A percentile compares a stretch with the other conserved stretches of the same genome.
These are phyloP conservation scores for Catenaria anguillulae DNA, from an alignment of 371 early-diverging fungal species.

Conservation along the genomic window DNA sequence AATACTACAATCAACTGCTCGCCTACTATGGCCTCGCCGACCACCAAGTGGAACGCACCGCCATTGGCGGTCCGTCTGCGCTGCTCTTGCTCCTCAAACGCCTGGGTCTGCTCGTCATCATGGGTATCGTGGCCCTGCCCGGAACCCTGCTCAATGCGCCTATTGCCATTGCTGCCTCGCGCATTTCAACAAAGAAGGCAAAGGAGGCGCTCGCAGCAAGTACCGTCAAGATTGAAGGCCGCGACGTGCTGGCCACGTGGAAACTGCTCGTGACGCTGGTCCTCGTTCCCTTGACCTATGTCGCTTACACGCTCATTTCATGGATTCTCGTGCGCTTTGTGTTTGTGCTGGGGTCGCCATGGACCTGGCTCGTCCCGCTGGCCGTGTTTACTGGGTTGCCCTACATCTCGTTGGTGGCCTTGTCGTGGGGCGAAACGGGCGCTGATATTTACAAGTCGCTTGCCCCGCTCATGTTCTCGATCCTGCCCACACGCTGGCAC, in stretches of 20 bases:
- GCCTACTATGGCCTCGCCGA: constrained; percentile 84
- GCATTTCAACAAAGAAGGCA: constrained; percentile 60
- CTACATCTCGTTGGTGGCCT: constrained; percentile 57
- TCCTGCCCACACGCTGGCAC: constrained; percentile 28
- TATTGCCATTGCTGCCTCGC: constrained; percentile 51
- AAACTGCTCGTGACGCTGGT: constrained; percentile 75
- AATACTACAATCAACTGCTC: constrained; percentile 73
- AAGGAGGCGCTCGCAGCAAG: constrained; percentile 76
- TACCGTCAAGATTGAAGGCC: constrained; percentile 79
- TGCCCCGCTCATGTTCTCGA: constrained; percentile 61
- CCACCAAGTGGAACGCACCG: constrained; percentile 81
- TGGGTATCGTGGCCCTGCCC: constrained; percentile 64
- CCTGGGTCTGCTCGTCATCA: constrained; percentile 41
- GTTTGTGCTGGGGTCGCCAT: constrained; percentile 18
- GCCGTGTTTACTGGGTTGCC: constrained; percentile 45
- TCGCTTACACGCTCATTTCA: constrained; percentile 42
- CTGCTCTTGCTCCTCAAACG: constrained; percentile 53
- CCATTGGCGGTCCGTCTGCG: constrained; percentile 49
- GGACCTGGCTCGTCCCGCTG: constrained; percentile 25
- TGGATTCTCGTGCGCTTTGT: constrained; percentile 20
- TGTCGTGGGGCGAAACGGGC: constrained; percentile 78
- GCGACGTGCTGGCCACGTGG: constrained; percentile 94
- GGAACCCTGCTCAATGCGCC: constrained; percentile 70
- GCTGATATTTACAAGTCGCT: constrained; percentile 55
- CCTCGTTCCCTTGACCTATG: constrained; percentile 58